Conservation (phyloP, 2,329 filamentous ascomycete genomes). For the Corniculantispora saksenae region DNA sequence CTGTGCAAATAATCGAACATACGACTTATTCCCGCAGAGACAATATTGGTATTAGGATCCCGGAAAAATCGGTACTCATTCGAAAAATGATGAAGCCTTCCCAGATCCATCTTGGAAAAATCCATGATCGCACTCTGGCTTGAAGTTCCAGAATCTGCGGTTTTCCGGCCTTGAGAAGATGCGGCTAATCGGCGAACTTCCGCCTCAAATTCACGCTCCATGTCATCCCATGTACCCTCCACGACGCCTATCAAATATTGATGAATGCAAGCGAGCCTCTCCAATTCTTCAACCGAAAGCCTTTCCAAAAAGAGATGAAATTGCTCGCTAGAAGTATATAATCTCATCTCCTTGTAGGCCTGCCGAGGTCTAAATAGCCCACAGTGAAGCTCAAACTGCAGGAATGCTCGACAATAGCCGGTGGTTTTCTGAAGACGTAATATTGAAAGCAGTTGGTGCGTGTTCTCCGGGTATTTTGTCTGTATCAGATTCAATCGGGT, state of each 20-base stretch:
- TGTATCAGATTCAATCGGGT: not conserved
- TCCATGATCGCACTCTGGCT: too few species aligned
- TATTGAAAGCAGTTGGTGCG: not conserved
- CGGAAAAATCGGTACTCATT: too few species aligned
- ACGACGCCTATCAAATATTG: not conserved
- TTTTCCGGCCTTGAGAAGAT: too few species aligned
- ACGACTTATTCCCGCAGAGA: too few species aligned
- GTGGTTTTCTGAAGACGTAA: not conserved
- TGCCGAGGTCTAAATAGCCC: not conserved
- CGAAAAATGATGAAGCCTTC: too few species aligned
- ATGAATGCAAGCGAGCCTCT: not conserved
- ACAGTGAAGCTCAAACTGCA: not conserved
- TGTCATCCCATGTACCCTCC: not conserved
- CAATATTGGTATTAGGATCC: too few species aligned
- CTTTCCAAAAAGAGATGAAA: not conserved
- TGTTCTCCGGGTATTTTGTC: not conserved
- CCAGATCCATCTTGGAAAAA: too few species aligned
- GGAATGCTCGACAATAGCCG: not conserved
- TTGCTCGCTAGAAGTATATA: not conserved
- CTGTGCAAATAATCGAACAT: too few species aligned
- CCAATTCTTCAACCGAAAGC: not conserved
- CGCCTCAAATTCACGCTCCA: not conserved
- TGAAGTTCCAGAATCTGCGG: too few species aligned
- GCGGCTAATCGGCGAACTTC: not conserved
- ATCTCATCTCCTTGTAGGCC: not conserved